Base-by-base conservation (phyloP, 2,329 filamentous ascomycete species). In the Botrytis byssoidea region DNA sequence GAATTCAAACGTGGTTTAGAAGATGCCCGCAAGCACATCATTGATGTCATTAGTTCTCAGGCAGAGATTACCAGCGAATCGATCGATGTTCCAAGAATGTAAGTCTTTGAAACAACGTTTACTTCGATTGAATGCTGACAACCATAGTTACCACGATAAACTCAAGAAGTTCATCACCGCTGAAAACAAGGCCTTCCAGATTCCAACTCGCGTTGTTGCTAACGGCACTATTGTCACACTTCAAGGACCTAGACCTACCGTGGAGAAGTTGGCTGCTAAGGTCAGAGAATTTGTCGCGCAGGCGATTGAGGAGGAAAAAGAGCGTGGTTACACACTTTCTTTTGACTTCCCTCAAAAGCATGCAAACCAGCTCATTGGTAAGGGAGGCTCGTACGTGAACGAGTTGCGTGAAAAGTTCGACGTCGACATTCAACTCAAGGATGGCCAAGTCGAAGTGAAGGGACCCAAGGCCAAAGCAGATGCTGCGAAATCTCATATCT, bases 271-370 rank as follows among this genome's bases (percentile, higher is more conserved):
- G 57, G 87, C 89, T 44, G 83, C 87, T 51, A 96, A 95, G 85
- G 89, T 97, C 71, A 83, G 88, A 74, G 89, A 89, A 10, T 98
- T 97, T 80, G 86, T 98, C 35, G 91, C 92, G 80, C 92, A 97
- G 81, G 94, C 97, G 83, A 93, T 95, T 84, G 89, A 93, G 82
- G 95, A 98, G 75, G 95, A 98, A 83, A 93, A 96, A 81, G 95
- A 98, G 84, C 93, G 95, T 74, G 94, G 93, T 63, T 97, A 95
- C 83, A 94, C 90, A 3, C 85, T 93, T 74, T 90, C 88, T 40
- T 98, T 98, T 78, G 94, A 97, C 76, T 99, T 97, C 85, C 95
- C 95, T 12, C 93, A 97, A 81, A 97, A 97, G 83, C 97, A 90
- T 81, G 94, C 95, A 76, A 97, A 97, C 82, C 92, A 97, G 81